Conservation (phyloP, 768 basidiomycete species). For the Boletus patriciae region DNA sequence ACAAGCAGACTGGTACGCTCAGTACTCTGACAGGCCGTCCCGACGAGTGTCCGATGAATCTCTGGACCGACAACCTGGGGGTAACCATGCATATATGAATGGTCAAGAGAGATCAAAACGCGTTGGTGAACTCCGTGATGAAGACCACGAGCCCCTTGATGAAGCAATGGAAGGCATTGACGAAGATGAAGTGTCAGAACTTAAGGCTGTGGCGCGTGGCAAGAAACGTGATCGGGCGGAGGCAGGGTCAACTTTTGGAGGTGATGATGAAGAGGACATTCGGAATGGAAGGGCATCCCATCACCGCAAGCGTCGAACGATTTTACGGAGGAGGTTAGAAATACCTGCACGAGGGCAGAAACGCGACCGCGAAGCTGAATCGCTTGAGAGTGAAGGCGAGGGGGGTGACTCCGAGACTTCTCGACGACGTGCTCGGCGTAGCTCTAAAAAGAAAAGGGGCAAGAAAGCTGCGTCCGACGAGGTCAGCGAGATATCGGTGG, state of each 20-base stretch:
- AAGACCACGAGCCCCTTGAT: slow-evolving; percentile 41
- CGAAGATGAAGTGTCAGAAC: slow-evolving; percentile 43
- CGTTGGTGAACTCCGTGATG: slow-evolving; percentile 47
- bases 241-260: slow-evolving; percentile 69
- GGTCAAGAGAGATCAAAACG: slow-evolving; percentile 44
- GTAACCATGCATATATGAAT: slow-evolving; percentile 37
- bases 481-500: slow-evolving; percentile 48
- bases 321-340: slow-evolving; percentile 54
- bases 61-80: slow-evolving; percentile 44
- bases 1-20: slow-evolving; percentile 44
- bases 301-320: slow-evolving; percentile 57
- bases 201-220: slow-evolving; percentile 43
- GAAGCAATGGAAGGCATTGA: slow-evolving; percentile 40
- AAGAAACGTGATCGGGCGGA: slow-evolving; percentile 78
- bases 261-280: slow-evolving; percentile 47
- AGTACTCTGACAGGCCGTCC: slow-evolving; percentile 14
- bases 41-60: slow-evolving; percentile 53
- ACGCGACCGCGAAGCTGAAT: slow-evolving; percentile 59
- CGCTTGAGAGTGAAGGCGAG: slow-evolving; percentile 37
- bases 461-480: slow-evolving; percentile 44
- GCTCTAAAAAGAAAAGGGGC: slow-evolving; percentile 53
- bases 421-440: slow-evolving; percentile 4
- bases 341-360: slow-evolving; percentile 55
- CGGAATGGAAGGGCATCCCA: slow-evolving; percentile 44
- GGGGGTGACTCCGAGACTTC: slow-evolving; percentile 12